Base-by-base conservation (phyloP, 352 stramenopile genomes). In the Globisporangium nagaii region DNA sequence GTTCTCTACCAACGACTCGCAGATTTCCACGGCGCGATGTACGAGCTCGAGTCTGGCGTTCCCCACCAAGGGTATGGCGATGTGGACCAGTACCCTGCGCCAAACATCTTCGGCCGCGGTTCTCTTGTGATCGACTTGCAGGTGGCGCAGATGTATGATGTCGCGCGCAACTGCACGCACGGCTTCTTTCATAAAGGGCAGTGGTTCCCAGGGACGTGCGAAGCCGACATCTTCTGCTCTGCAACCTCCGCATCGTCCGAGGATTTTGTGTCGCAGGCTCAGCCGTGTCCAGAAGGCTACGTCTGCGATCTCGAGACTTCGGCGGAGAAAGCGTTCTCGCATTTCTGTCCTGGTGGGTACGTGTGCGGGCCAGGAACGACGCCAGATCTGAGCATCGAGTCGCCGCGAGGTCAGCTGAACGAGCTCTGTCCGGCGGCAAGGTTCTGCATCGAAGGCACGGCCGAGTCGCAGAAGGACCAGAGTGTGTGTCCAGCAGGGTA, bases 131-230 rank as follows among this genome's bases (percentile, higher is more conserved):
- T 98, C 30, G 83, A 98, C 49, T 57, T 97, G 0, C 78, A 80
- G 0, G 64, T 95, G 10, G 82, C 88, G 7, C 81, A 89, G 27
- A 71, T 79, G 20, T 98, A 84, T 46, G 84, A 98, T 47, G 66
- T 72, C 3, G 68, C 79, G 4, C 96, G 93, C 37, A 98, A 98
- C 61, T 98, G 96, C 63, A 98, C 93, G 2, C 81, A 80, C 24
- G 95, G 96, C 0, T 97, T 98, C 37, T 90, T 89, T 31, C 71
- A 87, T 39, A 56, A 84, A 24, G 86, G 91, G 24, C 75, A 95
- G 62, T 98, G 94, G 84, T 98, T 98, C 56, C 86, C 87, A 13
- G 96, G 96, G 2, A 98, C 94, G 15, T 99, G 96, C 56, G 96
- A 99, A 65, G 95, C 92, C 10, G 96, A 99, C 67, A 64, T 97